phyloP scores from a whole-genome alignment of 495 filamentous ascomycete genomes.

The Neurospora intermedia region DNA sequence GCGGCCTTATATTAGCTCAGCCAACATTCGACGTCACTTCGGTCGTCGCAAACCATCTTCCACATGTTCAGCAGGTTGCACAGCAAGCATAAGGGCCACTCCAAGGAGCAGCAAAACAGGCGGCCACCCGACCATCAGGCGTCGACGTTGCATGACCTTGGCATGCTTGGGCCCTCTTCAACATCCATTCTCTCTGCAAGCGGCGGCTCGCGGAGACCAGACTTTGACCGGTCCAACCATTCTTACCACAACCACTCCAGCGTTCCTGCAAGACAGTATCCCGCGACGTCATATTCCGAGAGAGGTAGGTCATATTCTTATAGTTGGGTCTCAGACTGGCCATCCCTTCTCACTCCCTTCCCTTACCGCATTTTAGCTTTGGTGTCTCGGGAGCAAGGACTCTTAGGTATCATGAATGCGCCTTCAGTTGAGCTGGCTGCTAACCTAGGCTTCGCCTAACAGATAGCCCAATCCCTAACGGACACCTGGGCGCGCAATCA shows the following conservation, averaged over 20 bases:
- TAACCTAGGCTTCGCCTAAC: slow-evolving; percentile 1
- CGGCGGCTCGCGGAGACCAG: slow-evolving; percentile 22
- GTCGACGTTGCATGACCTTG: slow-evolving; percentile 30
- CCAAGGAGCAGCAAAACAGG: slow-evolving; percentile 24
- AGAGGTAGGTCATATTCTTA: slow-evolving; percentile 29
- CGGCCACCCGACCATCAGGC: slow-evolving; percentile 23
- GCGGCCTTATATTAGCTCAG: background rate
- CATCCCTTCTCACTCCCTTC: background rate
- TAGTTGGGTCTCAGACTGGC: background rate
- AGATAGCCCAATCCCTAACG: slow-evolving; percentile 31
- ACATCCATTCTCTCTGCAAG: slow-evolving; percentile 28
- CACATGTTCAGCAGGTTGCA: slow-evolving; percentile 43
- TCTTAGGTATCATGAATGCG: slow-evolving; percentile 1
- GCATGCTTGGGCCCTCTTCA: slow-evolving; percentile 24
- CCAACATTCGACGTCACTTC: slow-evolving; percentile 4
- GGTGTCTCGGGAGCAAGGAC: background rate
- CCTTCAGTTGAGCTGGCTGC: slow-evolving; percentile 1
- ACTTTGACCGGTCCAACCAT: slow-evolving; percentile 17
- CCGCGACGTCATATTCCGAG: slow-evolving; percentile 27
- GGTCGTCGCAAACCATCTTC: slow-evolving; percentile 8
- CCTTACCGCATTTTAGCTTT: background rate
- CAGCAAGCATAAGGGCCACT: slow-evolving; percentile 25
- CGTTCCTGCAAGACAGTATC: slow-evolving; percentile 17
- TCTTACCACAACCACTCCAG: slow-evolving; percentile 18
- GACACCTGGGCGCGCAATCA: slow-evolving; percentile 31